These are phyloP conservation scores for Cryomyces minteri DNA, from an alignment of 495 filamentous ascomycete genomes.

Conservation along the genomic window DNA sequence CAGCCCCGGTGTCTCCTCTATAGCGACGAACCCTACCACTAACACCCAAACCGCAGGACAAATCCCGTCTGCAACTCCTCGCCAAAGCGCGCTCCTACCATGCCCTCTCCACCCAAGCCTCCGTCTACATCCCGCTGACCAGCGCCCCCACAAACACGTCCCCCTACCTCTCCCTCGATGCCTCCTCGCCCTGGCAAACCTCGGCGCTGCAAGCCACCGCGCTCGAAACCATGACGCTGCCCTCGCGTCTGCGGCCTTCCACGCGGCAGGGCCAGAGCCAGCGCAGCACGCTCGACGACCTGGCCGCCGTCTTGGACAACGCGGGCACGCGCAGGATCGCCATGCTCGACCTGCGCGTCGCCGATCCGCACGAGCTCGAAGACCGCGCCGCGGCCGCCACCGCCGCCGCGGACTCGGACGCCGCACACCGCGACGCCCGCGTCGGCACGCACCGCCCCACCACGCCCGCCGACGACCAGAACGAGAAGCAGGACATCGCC, in stretches of 20 bases:
- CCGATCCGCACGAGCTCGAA: slow-evolving; percentile 4
- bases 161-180: slow-evolving; percentile 40
- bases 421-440: slow-evolving; percentile 1
- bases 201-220: slow-evolving; percentile 61
- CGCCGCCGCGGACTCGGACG: neutral
- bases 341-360: slow-evolving; percentile 40
- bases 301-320: slow-evolving; percentile 54
- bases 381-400: neutral
- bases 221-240: slow-evolving; percentile 64
- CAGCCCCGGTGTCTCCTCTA: slow-evolving; percentile 12
- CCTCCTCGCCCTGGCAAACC: slow-evolving; percentile 57
- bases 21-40: slow-evolving; percentile 1
- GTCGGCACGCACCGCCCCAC: slow-evolving; percentile 2
- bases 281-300: slow-evolving; percentile 34
- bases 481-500: slow-evolving; percentile 3
- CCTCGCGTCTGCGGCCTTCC: slow-evolving; percentile 44
- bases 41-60: too few species aligned
- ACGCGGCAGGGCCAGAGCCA: slow-evolving; percentile 18
- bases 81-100: slow-evolving; percentile 55
- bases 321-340: slow-evolving; percentile 70
- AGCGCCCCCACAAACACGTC: slow-evolving; percentile 39
- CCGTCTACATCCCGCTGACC: slow-evolving; percentile 63
- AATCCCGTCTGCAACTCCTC: slow-evolving; percentile 2
- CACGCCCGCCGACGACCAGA: neutral
- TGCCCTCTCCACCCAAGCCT: slow-evolving; percentile 48